These are phyloP conservation scores for Nepenthes gracilis DNA, from an alignment of 148 eudicot genomes.

Conservation along the genomic window DNA sequence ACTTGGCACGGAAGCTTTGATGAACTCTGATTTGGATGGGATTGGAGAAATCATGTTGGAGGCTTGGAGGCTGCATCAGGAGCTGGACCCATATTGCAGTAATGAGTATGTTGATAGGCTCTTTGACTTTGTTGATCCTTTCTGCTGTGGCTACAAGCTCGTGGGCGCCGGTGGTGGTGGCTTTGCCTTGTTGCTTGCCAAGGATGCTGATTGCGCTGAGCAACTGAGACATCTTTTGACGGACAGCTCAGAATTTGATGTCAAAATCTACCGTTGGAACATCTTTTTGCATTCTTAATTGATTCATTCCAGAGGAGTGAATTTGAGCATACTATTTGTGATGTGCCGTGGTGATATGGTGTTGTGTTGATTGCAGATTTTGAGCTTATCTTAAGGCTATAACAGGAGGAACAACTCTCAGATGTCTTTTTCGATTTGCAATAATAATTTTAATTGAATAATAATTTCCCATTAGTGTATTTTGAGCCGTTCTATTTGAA, in stretches of 20 bases:
- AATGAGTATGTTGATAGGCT: conserved; percentile 71
- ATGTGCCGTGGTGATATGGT: too few species aligned
- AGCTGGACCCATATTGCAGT: conserved; percentile 92
- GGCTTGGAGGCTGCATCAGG: conserved; percentile 96
- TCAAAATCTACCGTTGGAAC: conserved; percentile 70
- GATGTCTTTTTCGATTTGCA: too few species aligned
- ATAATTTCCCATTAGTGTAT: too few species aligned
- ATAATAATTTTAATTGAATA: too few species aligned
- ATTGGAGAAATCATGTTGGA: conserved; percentile 77
- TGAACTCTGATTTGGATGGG: conserved; percentile 74
- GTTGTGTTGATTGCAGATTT: too few species aligned
- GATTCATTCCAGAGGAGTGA: background rate
- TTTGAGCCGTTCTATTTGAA: too few species aligned
- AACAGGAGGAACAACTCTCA: too few species aligned
- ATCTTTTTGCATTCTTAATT: conserved; percentile 17
- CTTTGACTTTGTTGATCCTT: conserved; percentile 55
- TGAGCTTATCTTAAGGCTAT: too few species aligned
- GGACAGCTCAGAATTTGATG: conserved; percentile 41
- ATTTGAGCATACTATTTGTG: too few species aligned
- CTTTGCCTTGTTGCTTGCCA: conserved; percentile 80
- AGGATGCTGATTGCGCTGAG: conserved; percentile 45
- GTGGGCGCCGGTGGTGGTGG: conserved; percentile 99
- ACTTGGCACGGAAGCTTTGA: conserved; percentile 79
- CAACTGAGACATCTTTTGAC: conserved; percentile 37
- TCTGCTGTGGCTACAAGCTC: conserved; percentile 87